Evolutionary conservation across 495 filamentous ascomycete genomes (phyloP).

Genomic region (Neurospora sp.): DNA sequence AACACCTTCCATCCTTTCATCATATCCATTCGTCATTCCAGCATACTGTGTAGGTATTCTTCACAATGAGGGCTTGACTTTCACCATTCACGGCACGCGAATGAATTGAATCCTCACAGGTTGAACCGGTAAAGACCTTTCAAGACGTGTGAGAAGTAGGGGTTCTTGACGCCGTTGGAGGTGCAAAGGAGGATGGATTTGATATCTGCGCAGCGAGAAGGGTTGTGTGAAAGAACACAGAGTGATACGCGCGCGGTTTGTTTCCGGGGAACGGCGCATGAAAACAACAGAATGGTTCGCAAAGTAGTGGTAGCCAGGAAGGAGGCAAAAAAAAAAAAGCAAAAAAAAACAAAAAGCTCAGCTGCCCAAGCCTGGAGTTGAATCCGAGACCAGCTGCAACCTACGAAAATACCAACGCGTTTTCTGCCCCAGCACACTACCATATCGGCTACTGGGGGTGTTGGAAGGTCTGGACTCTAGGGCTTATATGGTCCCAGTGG

Average conservation of each 20-base stretch:
- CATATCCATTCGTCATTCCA: neutral
- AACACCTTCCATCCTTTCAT: neutral
- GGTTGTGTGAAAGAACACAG: no score
- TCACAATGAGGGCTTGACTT: neutral
- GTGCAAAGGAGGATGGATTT: neutral
- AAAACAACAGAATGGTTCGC: no score
- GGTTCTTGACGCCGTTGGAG: neutral
- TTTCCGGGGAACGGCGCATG: neutral
- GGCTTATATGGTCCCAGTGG: neutral
- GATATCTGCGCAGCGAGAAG: neutral
- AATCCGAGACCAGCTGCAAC: neutral
- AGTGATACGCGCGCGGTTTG: neutral
- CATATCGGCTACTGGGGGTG: neutral
- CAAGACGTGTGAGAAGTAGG: no score
- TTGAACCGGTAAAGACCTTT: neutral
- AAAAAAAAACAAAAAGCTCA: neutral
- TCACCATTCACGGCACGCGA: no score
- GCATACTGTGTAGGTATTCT: neutral
- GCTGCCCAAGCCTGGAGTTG: neutral
- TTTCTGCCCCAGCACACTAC: neutral
- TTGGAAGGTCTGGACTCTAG: neutral
- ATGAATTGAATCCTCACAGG: neutral
- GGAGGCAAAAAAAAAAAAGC: neutral
- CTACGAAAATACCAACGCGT: neutral
- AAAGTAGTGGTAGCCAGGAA: no score